phyloP scores from a whole-genome alignment of 116 monocot species.

The Iris pallida region DNA sequence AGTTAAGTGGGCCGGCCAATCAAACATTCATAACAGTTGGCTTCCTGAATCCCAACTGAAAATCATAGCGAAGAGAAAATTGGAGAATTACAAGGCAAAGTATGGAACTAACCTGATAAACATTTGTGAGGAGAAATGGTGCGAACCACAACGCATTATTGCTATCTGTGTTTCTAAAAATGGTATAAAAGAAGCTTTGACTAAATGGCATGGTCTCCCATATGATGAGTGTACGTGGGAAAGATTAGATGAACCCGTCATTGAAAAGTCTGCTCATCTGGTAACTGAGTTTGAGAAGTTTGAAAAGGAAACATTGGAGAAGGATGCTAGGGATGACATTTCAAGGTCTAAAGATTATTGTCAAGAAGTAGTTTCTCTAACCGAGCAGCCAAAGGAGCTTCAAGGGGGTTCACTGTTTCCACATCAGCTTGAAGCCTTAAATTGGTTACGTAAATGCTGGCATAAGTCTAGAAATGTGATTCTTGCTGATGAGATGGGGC shows the following conservation, averaged over 20 bases:
- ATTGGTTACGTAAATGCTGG: conserved; percentile 92
- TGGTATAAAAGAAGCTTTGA: conserved; percentile 51
- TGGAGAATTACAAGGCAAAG: conserved; percentile 86
- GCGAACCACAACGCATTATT: conserved; percentile 64
- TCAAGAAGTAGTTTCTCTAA: conserved; percentile 42
- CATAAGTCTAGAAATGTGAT: conserved; percentile 84
- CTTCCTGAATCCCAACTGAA: conserved; percentile 68
- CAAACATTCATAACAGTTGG: conserved; percentile 86
- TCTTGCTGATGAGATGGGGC: conserved; percentile 96
- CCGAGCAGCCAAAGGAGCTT: conserved; percentile 79
- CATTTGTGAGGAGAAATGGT: conserved; percentile 77
- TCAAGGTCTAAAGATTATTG: conserved; percentile 19
- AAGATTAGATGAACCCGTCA: conserved; percentile 64
- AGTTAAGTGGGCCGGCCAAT: conserved; percentile 84
- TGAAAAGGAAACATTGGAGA: conserved; percentile 47
- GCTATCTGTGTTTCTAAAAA: conserved; percentile 34
- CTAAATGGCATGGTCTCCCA: conserved; percentile 77
- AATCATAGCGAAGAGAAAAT: conserved; percentile 71
- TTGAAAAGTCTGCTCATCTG: conserved; percentile 41
- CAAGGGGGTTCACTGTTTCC: conserved; percentile 77
- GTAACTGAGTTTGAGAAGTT: conserved; percentile 50
- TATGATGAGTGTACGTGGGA: conserved; percentile 98
- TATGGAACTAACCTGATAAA: conserved; percentile 64
- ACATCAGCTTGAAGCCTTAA: conserved; percentile 90
- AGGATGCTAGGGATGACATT: conserved; percentile 26